Evolutionary conservation across 2,329 filamentous ascomycete genomes (phyloP), one percentile per base, ranked within the genome.

Genomic region (Colletotrichum incanum): DNA sequence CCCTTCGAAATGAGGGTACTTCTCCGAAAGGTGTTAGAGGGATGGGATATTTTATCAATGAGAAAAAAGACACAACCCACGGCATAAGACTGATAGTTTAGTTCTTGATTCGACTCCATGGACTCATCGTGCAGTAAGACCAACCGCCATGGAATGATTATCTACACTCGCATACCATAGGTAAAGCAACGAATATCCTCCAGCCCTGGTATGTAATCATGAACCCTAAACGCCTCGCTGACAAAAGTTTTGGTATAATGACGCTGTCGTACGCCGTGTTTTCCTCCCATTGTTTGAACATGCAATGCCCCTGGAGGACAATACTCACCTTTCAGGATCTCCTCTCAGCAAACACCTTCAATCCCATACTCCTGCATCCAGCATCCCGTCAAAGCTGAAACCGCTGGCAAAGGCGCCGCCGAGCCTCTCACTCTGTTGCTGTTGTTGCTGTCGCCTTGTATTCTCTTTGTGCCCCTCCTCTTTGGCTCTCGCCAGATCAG

Each of bases 401-500:
- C 56, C 34, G 3, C 37, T 41, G 54, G 16, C 11, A 39, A 54
- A 60, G 23, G 9, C 34, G 8, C 34, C 56, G 20, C 49, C 47
- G 20, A 12, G 14, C 26, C 23, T 23, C 37, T 28, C 23, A 20
- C 31, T 60, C 16, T 11, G 41, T 23, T 56, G 41, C 50, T 50
- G 49, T 28, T 34, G 37, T 16, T 55, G 65, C 20, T 65, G 45
- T 41, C 16, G 23, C 26, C 23, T 60, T 47, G 56, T 54, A 8
- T 12, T 39, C 5, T 28, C 26, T 16, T 58, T 62, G 23, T 37
- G 41, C 60, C 70, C 66, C 28, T 68, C 64, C 26, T 73, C 65
- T 56, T 69, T 67, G 18, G 62, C 55, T 49, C 71, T 73, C 62
- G 74, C 72, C 9, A 78, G 67, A 56, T 78, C 76, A 4, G 77